phyloP scores from a whole-genome alignment of 257 asterid species.

The Solanum gandarillasii region DNA sequence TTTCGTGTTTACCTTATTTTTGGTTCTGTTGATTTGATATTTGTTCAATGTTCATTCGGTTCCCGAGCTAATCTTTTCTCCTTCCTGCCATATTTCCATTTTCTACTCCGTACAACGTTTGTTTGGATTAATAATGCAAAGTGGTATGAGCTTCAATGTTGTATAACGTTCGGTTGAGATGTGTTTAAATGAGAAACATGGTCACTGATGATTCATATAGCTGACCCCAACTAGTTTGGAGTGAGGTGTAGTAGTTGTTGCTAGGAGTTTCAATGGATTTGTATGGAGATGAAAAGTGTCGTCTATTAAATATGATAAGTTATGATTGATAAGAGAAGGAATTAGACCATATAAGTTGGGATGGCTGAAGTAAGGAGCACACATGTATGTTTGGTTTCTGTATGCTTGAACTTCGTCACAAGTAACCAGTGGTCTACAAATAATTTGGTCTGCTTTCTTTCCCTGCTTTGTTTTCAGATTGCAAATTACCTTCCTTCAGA shows the following conservation, averaged over 20 bases:
- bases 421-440: not conserved
- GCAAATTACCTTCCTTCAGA: slow-evolving; percentile 85
- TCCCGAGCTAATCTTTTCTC: not conserved
- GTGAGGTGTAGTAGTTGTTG: not conserved
- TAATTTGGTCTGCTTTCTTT: not conserved
- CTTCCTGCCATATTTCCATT: not conserved
- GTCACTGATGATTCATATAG: not conserved
- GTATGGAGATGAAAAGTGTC: not conserved
- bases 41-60: not conserved
- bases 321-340: not conserved
- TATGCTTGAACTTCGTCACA: not conserved
- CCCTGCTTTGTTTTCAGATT: slow-evolving; percentile 37
- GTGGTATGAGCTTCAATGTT: not conserved
- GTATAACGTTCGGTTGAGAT: not conserved
- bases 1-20: not conserved
- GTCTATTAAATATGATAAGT: not conserved
- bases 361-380: not conserved
- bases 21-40: not conserved
- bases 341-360: not conserved
- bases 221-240: not conserved
- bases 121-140: not conserved
- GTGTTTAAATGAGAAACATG: not conserved
- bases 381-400: not conserved
- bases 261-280: not conserved
- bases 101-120: not conserved